phyloP scores from a whole-genome alignment of 768 basidiomycete genomes.

The Mycena haematopus region DNA sequence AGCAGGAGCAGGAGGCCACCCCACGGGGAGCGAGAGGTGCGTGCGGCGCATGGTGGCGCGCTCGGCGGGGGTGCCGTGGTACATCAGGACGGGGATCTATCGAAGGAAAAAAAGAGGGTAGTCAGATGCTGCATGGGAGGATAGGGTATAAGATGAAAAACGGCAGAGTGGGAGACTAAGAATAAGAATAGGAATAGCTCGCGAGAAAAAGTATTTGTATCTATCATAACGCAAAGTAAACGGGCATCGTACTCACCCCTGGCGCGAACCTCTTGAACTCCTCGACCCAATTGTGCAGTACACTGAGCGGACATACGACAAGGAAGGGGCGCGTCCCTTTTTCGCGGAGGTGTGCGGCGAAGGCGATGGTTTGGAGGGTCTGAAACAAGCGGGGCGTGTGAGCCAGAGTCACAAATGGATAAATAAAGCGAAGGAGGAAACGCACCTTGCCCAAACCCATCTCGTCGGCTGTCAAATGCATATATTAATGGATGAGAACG shows the following conservation, averaged over 20 bases:
- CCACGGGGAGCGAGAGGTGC: constrained; percentile 46
- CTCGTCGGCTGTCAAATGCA: constrained; percentile 75
- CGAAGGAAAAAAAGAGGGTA: neutral
- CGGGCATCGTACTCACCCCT: constrained; percentile 52
- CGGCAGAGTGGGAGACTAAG: neutral
- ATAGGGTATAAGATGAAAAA: too few species aligned
- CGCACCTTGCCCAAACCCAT: constrained; percentile 90
- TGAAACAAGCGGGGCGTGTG: constrained; percentile 38
- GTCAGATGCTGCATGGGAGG: too few species aligned
- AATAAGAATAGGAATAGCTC: too few species aligned
- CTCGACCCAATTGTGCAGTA: constrained; percentile 88
- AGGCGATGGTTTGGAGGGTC: constrained; percentile 96
- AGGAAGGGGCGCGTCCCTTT: constrained; percentile 77
- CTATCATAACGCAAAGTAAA: too few species aligned
- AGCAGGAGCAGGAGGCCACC: constrained; percentile 30
- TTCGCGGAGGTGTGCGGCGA: constrained; percentile 87
- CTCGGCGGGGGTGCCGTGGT: constrained; percentile 85
- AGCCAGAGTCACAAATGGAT: too few species aligned
- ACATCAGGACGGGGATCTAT: constrained; percentile 89
- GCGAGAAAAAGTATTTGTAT: constrained; percentile 1
- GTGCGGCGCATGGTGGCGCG: constrained; percentile 80
- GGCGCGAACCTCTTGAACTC: constrained; percentile 90
- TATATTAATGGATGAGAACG: neutral
- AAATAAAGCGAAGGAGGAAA: too few species aligned
- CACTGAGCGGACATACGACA: constrained; percentile 91